Evolutionary conservation across 2,329 filamentous ascomycete genomes (phyloP).

Genomic region (Hymenoscyphus fraxineus): DNA sequence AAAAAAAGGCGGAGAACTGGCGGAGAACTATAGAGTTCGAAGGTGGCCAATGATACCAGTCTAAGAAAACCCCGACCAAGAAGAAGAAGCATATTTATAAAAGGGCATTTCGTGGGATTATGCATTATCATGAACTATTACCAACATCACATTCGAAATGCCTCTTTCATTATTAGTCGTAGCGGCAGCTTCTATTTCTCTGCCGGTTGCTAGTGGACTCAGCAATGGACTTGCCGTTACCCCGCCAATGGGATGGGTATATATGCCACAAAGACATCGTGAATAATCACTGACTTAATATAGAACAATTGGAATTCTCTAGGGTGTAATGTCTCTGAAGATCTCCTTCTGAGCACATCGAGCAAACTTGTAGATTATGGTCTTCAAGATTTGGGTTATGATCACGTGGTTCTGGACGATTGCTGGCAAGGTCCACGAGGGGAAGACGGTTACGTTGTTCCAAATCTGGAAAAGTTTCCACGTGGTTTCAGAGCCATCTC

Average conservation of each 20-base stretch:
- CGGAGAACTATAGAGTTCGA: too few species aligned
- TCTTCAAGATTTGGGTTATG: constrained; percentile 49
- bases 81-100: too few species aligned
- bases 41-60: too few species aligned
- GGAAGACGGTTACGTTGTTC: constrained; percentile 30
- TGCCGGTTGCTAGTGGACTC: too few species aligned
- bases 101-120: too few species aligned
- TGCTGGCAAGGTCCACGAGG: constrained; percentile 44
- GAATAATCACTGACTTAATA: neutral
- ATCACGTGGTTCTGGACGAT: constrained; percentile 52
- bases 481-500: constrained; percentile 40
- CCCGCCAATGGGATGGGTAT: constrained; percentile 40
- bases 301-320: constrained; percentile 46
- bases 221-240: too few species aligned
- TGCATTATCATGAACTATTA: too few species aligned
- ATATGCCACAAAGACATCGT: constrained; percentile 1
- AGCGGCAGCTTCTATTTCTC: too few species aligned
- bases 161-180: too few species aligned
- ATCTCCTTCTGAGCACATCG: constrained; percentile 44
- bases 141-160: too few species aligned
- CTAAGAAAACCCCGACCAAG: too few species aligned
- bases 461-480: constrained; percentile 39
- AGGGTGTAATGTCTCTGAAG: constrained; percentile 46
- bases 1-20: too few species aligned
- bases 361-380: constrained; percentile 44